Evolutionary conservation across 2,329 filamentous ascomycete species (phyloP).

Genomic region (Hawksworthiomyces lignivorus): DNA sequence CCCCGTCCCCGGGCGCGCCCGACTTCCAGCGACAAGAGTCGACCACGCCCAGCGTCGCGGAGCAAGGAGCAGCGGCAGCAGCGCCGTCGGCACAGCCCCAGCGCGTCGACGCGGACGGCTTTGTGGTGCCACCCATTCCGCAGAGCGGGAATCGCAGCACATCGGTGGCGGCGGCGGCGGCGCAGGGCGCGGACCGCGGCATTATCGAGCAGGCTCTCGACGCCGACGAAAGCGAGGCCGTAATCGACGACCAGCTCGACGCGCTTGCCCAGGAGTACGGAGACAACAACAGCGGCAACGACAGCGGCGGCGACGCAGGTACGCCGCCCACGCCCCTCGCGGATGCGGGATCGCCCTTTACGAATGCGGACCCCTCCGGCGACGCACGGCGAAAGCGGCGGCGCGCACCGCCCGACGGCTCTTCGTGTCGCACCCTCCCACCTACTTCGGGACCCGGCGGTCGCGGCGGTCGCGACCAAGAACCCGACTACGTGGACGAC

Average conservation of each 20-base stretch:
- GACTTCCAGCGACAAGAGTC: conserved; percentile 12
- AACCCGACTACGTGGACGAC: conserved; percentile 49
- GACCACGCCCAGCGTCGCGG: too few relatives aligned
- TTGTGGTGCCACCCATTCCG: conserved; percentile 52
- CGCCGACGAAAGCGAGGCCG: conserved; percentile 6
- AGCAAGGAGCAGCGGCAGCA: too few relatives aligned
- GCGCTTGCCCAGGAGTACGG: conserved; percentile 37
- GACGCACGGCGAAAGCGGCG: conserved; percentile 6
- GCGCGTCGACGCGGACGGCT: conserved; percentile 55
- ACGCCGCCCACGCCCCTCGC: neutral
- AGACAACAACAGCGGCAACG: conserved; percentile 24
- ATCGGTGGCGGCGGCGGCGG: neutral
- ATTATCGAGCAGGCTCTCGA: conserved; percentile 13
- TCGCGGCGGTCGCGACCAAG: conserved; percentile 17
- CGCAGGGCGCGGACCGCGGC: neutral
- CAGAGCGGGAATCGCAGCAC: conserved; percentile 17
- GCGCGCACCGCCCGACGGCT: conserved; percentile 10
- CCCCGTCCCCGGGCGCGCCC: too few relatives aligned
- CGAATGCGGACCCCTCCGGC: neutral
- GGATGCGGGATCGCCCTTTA: conserved; percentile 4
- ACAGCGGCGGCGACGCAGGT: conserved; percentile 10
- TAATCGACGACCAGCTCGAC: conserved; percentile 26
- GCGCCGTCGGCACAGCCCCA: neutral
- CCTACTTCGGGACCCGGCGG: neutral
- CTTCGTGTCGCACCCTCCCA: conserved; percentile 16